phyloP scores from a whole-genome alignment of 2,329 filamentous ascomycete species.

The Xylariaceae sp. region DNA sequence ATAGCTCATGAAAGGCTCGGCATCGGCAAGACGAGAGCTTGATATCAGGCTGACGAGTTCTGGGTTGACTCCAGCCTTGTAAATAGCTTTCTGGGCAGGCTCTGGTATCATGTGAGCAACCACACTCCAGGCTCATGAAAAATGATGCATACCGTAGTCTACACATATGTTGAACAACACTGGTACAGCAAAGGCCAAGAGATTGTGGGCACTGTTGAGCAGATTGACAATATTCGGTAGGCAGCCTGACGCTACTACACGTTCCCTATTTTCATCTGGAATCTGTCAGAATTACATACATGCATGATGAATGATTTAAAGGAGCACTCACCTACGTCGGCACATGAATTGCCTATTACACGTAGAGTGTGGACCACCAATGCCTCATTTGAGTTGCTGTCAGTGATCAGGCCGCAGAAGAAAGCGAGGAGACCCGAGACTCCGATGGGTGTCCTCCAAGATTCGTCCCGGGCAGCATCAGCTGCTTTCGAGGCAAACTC shows the following conservation, averaged over 20 bases:
- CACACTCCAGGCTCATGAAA: not conserved
- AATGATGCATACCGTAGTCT: slow-evolving; percentile 50
- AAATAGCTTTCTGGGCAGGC: slow-evolving; percentile 53
- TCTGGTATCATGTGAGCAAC: slow-evolving; percentile 34
- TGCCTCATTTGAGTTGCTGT: slow-evolving; percentile 32
- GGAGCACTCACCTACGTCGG: slow-evolving; percentile 46
- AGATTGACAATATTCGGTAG: slow-evolving; percentile 45
- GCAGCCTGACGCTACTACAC: slow-evolving; percentile 46
- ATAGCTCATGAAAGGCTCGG: slow-evolving; percentile 42
- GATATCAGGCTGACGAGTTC: slow-evolving; percentile 46
- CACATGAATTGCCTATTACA: slow-evolving; percentile 58
- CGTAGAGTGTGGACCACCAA: slow-evolving; percentile 54
- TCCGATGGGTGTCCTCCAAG: slow-evolving; percentile 54
- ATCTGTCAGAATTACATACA: not conserved
- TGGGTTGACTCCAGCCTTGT: slow-evolving; percentile 44
- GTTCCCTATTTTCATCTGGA: slow-evolving; percentile 54
- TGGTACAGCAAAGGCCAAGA: slow-evolving; percentile 51
- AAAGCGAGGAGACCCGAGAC: slow-evolving; percentile 55
- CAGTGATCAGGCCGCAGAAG: slow-evolving; percentile 44
- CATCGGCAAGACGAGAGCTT: slow-evolving; percentile 38
- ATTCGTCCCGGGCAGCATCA: slow-evolving; percentile 51
- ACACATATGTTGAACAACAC: slow-evolving; percentile 61
- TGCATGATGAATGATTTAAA: slow-evolving; percentile 1
- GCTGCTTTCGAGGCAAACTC: slow-evolving; percentile 47
- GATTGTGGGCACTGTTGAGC: slow-evolving; percentile 37